Base-by-base conservation (phyloP, 2,329 filamentous ascomycete species). In the Sphaceloma murrayae region DNA sequence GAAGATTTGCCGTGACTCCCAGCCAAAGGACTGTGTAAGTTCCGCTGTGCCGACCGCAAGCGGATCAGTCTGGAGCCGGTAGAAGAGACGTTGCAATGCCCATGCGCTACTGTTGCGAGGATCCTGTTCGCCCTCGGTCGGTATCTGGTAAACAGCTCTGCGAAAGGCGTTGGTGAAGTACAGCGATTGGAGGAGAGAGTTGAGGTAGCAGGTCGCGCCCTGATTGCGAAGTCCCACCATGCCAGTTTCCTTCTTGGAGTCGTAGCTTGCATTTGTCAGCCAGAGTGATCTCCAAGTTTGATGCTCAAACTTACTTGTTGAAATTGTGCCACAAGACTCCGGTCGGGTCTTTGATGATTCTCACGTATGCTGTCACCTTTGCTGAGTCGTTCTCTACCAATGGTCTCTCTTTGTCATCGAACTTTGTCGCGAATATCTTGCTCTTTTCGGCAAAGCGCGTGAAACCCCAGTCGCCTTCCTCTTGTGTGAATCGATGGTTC, bases 221-320 rank as follows among this genome's bases (percentile, higher is more conserved):
- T 96, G 91, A 58, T 98, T 98, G 64, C 91, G 91, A 44, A 98
- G 70, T 2, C 91, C 91, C 31, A 98, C 91, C 68, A 88, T 96
- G 46, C 91, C 91, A 0, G 91, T 98, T 66, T 95, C 88, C 61
- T 91, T 94, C 68, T 96, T 98, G n/a, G 91, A 96, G 61, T 98
- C 88, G 62, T 98, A 98, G 66, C 50, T 65, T 26, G 13, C 18
- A 17, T 4, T 19, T 11, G 42, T 50, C 18, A 50, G 48, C 22
- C 13, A 14, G 11, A 17, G 22, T 9, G 19, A 13, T 32, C 18
- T 32, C 22, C 11, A 6, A 33, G 21, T n/a, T 5, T 26, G 16
- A 22, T 11, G 22, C 19, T 11, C n/a, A 11, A 5, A 44, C 65
- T 43, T 54, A 69, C 67, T 89, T 88, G 60, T 78, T 73, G 62